Base-by-base conservation (phyloP, 2,329 filamentous ascomycete species). In the Colletotrichum magnum region DNA sequence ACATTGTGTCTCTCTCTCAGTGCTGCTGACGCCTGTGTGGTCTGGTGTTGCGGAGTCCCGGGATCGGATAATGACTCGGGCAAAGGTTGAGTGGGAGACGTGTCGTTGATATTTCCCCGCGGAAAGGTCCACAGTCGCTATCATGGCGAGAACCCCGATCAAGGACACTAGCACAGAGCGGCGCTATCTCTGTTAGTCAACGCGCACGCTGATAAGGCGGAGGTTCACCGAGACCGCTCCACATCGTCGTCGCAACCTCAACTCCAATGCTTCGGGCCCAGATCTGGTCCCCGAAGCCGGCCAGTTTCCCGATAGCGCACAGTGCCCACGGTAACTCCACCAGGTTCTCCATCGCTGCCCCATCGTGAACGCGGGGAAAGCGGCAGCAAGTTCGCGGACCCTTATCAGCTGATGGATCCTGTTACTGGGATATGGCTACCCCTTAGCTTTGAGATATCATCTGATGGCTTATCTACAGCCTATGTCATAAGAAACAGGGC, bases 81-180 rank as follows among this genome's bases (percentile, higher is more conserved):
- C 50, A 69, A 60, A 54, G 59, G 56, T 51, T 51, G 66, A 26
- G 43, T 56, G 66, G 62, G 66, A 51, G 36, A 59, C 18, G 62
- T 39, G 56, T 45, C 41, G 52, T 56, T 69, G 66, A 69, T 69
- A 69, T 69, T 69, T 69, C 66, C 66, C 66, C 66, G 66, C 66
- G 66, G 66, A 69, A 69, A 69, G 66, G 47, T 66, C 66, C 66
- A 66, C 56, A 57, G 28, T 51, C 36, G 60, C 26, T 66, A 60
- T 57, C 62, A 18, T 60, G 54, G 50, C 41, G 21, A 45, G 6
- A 60, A 51, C 36, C 32, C 53, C 56, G 56, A 60, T 28, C 32
- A 36, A 57, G 45, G 61, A 59, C 61, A 51, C 61, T 69, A 66
- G 62, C 28, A 32, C 28, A 32, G 28, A 32, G 28, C 41, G 36